A percentile compares a stretch with the other conserved stretches of the same genome.
Evolutionary conservation across 2,329 filamentous ascomycete species (phyloP).

Genomic region (Pestalotiopsis sp.): DNA sequence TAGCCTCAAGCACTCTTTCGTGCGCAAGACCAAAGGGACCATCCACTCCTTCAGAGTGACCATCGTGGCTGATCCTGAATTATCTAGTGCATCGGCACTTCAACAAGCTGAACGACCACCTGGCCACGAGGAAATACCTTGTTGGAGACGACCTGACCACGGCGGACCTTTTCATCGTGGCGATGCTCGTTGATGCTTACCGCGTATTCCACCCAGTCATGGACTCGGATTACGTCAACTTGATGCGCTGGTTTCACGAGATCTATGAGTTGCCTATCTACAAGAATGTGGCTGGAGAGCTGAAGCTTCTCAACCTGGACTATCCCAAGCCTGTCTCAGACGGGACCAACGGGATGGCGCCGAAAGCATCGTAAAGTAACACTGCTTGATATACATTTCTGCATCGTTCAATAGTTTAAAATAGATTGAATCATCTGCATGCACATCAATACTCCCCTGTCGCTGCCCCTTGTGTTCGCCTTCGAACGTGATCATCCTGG

Average conservation of each 20-base stretch:
- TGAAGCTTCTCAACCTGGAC: slow-evolving; percentile 4
- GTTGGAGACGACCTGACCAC: slow-evolving; percentile 16
- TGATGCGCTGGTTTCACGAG: slow-evolving; percentile 18
- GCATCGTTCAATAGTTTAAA: no score
- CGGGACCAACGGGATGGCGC: no score
- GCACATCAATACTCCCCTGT: no score
- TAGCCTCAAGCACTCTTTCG: no score
- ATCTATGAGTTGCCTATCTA: slow-evolving; percentile 17
- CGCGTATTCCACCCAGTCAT: slow-evolving; percentile 17
- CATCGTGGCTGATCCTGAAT: no score
- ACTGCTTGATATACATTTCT: no score
- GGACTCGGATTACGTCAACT: slow-evolving; percentile 8
- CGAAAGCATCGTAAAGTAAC: no score
- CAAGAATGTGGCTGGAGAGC: slow-evolving; percentile 16
- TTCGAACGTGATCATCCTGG: no score
- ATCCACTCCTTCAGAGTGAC: no score
- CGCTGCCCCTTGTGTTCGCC: no score
- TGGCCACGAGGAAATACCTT: slow-evolving; percentile 16
- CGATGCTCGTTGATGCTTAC: slow-evolving; percentile 13
- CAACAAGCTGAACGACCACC: slow-evolving; percentile 17
- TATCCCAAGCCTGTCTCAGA: background rate
- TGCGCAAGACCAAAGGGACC: no score
- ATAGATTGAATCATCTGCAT: no score
- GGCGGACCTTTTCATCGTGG: slow-evolving; percentile 19
- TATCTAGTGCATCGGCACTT: slow-evolving; percentile 9